Conservation (phyloP, 2,329 filamentous ascomycete genomes). For the Fusarium sp. region DNA sequence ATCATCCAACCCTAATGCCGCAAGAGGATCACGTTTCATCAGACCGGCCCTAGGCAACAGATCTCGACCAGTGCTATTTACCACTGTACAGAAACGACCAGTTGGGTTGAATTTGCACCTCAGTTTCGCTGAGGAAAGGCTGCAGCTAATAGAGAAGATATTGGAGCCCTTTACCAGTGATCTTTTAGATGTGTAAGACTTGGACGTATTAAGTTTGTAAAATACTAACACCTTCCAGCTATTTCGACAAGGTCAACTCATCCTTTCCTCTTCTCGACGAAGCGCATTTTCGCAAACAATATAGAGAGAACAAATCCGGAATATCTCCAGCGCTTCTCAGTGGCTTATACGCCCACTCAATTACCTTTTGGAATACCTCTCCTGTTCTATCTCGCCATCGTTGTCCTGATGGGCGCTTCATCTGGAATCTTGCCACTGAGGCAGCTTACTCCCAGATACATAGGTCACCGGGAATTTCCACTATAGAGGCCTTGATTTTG, state of each 20-base stretch:
- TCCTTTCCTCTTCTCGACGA: conserved; percentile 73
- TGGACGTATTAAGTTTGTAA: background rate
- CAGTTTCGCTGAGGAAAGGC: conserved; percentile 59
- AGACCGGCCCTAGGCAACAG: conserved; percentile 49
- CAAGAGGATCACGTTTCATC: conserved; percentile 48
- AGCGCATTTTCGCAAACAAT: conserved; percentile 63
- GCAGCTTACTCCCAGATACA: conserved; percentile 71
- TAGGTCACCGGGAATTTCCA: conserved; percentile 68
- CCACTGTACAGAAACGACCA: conserved; percentile 60
- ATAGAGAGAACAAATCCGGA: conserved; percentile 58
- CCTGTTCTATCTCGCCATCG: conserved; percentile 58
- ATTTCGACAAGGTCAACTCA: conserved; percentile 60
- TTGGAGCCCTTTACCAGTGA: conserved; percentile 66
- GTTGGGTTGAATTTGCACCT: conserved; percentile 56
- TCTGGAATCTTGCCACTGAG: conserved; percentile 72
- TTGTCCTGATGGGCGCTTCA: conserved; percentile 69
- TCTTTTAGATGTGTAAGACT: conserved; percentile 61
- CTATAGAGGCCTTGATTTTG: conserved; percentile 67
- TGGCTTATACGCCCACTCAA: conserved; percentile 68
- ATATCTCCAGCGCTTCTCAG: conserved; percentile 69
- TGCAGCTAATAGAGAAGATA: conserved; percentile 69
- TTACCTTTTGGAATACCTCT: conserved; percentile 69
- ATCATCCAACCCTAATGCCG: conserved; percentile 50
- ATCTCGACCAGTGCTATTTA: conserved; percentile 60
- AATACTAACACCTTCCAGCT: conserved; percentile 28